These are phyloP conservation scores for Moniliophthora roreri DNA, from an alignment of 1,284 basidiomycete species.

Conservation along the genomic window DNA sequence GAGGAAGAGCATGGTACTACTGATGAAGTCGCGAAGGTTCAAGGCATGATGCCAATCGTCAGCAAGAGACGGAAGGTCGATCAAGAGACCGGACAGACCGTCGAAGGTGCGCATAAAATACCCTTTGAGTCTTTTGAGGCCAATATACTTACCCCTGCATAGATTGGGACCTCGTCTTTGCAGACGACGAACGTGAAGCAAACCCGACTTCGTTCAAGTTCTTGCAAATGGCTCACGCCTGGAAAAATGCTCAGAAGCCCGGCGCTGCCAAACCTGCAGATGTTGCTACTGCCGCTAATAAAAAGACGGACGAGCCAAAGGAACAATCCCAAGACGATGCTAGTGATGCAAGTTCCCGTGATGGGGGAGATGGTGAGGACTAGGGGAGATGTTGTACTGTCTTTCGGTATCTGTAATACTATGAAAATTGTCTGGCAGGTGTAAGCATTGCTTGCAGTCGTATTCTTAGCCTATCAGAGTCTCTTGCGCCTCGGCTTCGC, in stretches of 20 bases:
- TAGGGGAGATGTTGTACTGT: no score
- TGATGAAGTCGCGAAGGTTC: conserved; percentile 74
- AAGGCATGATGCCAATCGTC: conserved; percentile 89
- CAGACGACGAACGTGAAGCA: conserved; percentile 90
- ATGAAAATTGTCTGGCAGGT: no score
- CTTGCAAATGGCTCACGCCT: conserved; percentile 90
- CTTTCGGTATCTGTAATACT: no score
- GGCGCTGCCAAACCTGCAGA: conserved; percentile 18
- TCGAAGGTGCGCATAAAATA: conserved; percentile 74
- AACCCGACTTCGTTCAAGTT: conserved; percentile 94
- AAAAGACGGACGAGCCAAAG: neutral
- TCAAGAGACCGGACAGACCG: conserved; percentile 79
- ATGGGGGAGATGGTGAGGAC: conserved; percentile 2
- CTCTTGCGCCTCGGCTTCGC: no score
- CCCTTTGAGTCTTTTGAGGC: conserved; percentile 4
- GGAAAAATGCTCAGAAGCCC: conserved; percentile 56
- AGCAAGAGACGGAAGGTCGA: conserved; percentile 83
- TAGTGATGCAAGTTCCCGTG: conserved; percentile 14
- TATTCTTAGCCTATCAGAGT: no score
- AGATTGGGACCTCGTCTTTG: conserved; percentile 95
- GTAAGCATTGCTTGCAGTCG: no score
- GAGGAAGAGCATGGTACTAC: conserved; percentile 78
- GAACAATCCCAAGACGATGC: conserved; percentile 6
- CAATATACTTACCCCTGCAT: neutral
- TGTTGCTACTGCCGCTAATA: conserved; percentile 1